These are phyloP conservation scores for Pestalotiopsis sp. DNA, from an alignment of 2,329 filamentous ascomycete species.

Conservation along the genomic window DNA sequence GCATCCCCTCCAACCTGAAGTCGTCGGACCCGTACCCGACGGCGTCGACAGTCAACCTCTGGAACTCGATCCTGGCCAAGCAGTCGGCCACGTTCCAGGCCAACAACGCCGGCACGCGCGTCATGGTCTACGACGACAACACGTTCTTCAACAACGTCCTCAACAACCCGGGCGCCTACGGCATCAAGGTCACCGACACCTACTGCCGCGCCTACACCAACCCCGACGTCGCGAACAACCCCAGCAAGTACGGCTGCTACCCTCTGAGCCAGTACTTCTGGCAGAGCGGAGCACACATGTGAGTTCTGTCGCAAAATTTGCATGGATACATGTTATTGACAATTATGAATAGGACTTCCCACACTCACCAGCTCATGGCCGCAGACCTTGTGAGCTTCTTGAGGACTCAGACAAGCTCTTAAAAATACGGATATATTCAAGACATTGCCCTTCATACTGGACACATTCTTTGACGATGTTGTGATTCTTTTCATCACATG, in stretches of 20 bases:
- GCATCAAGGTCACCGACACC: conserved; percentile 27
- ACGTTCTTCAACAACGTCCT: conserved; percentile 30
- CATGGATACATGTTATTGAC: neutral
- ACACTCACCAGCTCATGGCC: conserved; percentile 19
- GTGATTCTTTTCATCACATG: neutral
- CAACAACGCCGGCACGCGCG: conserved; percentile 17
- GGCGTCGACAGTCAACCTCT: conserved; percentile 43
- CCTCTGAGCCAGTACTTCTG: conserved; percentile 31
- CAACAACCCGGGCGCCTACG: conserved; percentile 24
- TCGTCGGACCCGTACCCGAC: conserved; percentile 39
- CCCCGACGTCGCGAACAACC: conserved; percentile 21
- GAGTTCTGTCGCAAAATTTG: neutral
- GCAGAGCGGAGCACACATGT: conserved; percentile 30
- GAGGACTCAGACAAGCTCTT: conserved; percentile 12
- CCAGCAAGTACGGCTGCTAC: conserved; percentile 28
- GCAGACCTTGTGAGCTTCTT: conserved; percentile 16
- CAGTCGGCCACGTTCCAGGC: conserved; percentile 35
- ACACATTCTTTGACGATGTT: neutral
- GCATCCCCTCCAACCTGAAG: conserved; percentile 37
- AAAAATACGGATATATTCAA: neutral
- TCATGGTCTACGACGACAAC: conserved; percentile 31
- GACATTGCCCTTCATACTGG: neutral
- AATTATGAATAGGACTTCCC: conserved; percentile 14
- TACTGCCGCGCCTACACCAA: conserved; percentile 27
- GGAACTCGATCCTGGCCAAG: conserved; percentile 38